phyloP scores from a whole-genome alignment of 2,329 filamentous ascomycete genomes.

The Fusarium torreyae region DNA sequence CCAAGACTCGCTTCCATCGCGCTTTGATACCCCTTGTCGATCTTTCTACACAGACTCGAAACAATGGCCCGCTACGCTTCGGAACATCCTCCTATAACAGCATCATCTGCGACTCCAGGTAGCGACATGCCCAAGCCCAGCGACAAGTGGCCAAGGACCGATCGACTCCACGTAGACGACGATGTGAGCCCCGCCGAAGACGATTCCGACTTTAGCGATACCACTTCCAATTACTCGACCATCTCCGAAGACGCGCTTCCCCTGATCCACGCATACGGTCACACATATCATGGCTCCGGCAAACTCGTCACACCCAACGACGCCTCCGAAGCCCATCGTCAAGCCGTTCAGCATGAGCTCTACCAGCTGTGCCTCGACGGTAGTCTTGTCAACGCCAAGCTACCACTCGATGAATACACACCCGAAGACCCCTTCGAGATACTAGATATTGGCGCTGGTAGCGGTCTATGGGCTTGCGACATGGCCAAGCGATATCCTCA shows the following conservation, averaged over 20 bases:
- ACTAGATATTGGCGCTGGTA: slow-evolving; percentile 61
- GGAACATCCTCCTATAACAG: slow-evolving; percentile 18
- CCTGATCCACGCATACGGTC: slow-evolving; percentile 54
- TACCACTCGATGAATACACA: slow-evolving; percentile 49
- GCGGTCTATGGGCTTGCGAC: slow-evolving; percentile 61
- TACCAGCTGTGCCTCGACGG: slow-evolving; percentile 56
- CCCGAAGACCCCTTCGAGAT: slow-evolving; percentile 50
- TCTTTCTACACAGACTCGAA: slow-evolving; percentile 18
- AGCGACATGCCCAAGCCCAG: slow-evolving; percentile 23
- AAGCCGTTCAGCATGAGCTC: slow-evolving; percentile 54
- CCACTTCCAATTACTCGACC: slow-evolving; percentile 54
- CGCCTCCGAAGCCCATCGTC: slow-evolving; percentile 52
- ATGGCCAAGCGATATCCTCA: slow-evolving; percentile 59
- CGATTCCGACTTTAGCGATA: slow-evolving; percentile 49
- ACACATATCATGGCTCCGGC: slow-evolving; percentile 57
- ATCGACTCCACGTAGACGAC: slow-evolving; percentile 27
- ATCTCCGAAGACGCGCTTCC: slow-evolving; percentile 54
- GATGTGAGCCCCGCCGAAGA: slow-evolving; percentile 40
- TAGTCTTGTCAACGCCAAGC: slow-evolving; percentile 50
- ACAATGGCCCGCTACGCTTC: slow-evolving; percentile 36
- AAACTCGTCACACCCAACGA: slow-evolving; percentile 55
- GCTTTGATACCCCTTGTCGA: slow-evolving; percentile 26
- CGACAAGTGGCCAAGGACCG: slow-evolving; percentile 20
- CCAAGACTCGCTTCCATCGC: slow-evolving; percentile 1
- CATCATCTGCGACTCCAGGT: slow-evolving; percentile 18